Evolutionary conservation across 2,329 filamentous ascomycete genomes (phyloP).

Genomic region (Tolypocladium endophyticum): DNA sequence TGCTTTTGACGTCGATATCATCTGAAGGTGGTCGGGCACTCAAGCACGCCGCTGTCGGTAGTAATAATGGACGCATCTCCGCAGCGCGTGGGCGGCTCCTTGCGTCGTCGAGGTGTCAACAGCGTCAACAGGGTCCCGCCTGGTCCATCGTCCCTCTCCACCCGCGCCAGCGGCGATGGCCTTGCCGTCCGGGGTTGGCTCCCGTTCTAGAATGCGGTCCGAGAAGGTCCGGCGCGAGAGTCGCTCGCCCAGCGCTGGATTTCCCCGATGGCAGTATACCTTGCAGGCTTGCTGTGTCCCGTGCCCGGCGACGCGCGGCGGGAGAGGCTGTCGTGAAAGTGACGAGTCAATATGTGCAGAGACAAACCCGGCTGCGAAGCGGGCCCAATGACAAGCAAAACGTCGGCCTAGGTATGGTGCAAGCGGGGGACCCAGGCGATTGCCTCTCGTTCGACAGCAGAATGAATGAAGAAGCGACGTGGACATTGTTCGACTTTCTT

Average conservation of each 20-base stretch:
- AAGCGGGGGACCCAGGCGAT: background rate
- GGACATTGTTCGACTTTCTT: background rate
- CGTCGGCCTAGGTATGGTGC: background rate
- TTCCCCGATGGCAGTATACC: background rate
- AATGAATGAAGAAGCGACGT: background rate
- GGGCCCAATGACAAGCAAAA: background rate
- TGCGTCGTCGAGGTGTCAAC: background rate
- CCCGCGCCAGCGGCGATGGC: background rate
- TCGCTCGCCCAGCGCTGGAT: background rate
- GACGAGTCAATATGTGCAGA: background rate
- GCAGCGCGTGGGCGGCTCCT: background rate
- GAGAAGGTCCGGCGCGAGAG: background rate
- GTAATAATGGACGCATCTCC: background rate
- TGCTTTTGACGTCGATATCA: background rate
- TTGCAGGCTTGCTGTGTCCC: background rate
- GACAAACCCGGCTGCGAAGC: background rate
- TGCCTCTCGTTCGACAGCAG: background rate
- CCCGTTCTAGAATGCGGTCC: background rate
- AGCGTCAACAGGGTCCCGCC: background rate
- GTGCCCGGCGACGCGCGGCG: background rate
- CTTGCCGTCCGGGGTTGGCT: background rate
- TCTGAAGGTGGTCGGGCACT: background rate
- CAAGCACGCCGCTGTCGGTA: background rate
- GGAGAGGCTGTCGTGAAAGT: background rate
- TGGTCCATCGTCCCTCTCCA: background rate